Base-by-base conservation (phyloP, 1,284 basidiomycete species). In the Rhodotorula sp. region DNA sequence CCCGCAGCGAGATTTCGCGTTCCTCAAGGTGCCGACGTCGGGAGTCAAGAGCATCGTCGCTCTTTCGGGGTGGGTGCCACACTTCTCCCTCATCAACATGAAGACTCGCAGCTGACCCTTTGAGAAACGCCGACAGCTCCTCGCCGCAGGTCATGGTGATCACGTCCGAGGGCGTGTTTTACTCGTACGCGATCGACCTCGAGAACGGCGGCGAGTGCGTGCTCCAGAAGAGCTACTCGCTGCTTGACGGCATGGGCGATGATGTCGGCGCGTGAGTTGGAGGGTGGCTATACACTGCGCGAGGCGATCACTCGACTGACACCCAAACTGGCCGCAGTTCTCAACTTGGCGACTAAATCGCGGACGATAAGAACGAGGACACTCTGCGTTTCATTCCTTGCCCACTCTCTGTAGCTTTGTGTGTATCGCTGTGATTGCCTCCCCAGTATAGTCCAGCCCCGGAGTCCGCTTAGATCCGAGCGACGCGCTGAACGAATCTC, bases 121-220 rank as follows among this genome's bases (percentile, higher is more conserved):
- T 4, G 34, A 1, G 19, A 2, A 7, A 10, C 8, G 2, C 52
- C 23, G 38, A 16, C 75, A 93, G 92, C 21, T 94, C 92, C 16
- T 90, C 92, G 81, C 95, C 95, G 0, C 93, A 98, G 75, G 91
- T 98, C 8, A 97, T 98, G 92, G 94, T 98, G 18, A 88, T 97
- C 64, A 94, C 93, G 0, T 92, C 92, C 0, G 94, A 98, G 75
- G 95, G 95, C 0, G 90, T 93, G 77, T 97, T 97, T 80, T 97
- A 98, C 80, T 89, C 90, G 14, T 99, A 99, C 82, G 91, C 87
- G 78, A 95, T 99, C 78, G 95, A 99, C 81, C 83, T 99, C 66
- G 95, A 99, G 81, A 89, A 90, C 65, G 97, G 97, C 16, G 97
- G 95, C 5, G 95, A 99, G 81, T 98, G 97, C 78, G 86, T 90